Evolutionary conservation across 2,329 filamentous ascomycete genomes (phyloP), one percentile per base, ranked within the genome.

Genomic region (Ophiostoma piceae): DNA sequence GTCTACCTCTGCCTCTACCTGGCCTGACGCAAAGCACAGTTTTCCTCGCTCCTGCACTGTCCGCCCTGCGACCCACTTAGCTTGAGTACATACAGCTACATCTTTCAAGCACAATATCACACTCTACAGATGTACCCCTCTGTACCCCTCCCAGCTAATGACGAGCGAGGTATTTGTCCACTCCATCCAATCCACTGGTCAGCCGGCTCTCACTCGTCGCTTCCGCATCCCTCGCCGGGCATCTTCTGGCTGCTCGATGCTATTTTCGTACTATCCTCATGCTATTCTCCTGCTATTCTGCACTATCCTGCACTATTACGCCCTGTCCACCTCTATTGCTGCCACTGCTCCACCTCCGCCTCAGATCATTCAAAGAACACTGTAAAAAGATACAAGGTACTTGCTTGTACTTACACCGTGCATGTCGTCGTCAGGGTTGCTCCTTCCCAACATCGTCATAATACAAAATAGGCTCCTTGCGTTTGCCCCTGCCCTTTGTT

Each of bases 131-230:
- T 32, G 70, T 71, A 71, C 57, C 43, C 14, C 8, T 2, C 11
- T 8, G 70, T 71, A 71, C 54, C 29, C 66, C 22, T 66, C 26
- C 57, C 67, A 71, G 69, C 72, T 71, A 73, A 73, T 72, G 69
- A 66, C 67, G 71, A 73, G 70, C 70, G 69, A 73, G 70, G 64
- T 69, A 73, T 72, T 73, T 72, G 67, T 67, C 60, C 65, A 66
- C 65, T 65, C 62, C 32, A 37, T 67, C 60, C 67, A 69, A 41
- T 65, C 62, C 62, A 65, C 62, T 22, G 62, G 35, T 32, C 47
- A 29, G 19, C 60, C 47, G 60, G 68, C 62, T 70, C 39, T 69
- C 62, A 66, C 68, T 72, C 68, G 62, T 65, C 62, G 62, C 29
- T 64, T 64, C 22, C 14, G 60, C 29, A 37, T 29, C 62, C 62